Evolutionary conservation across 176 grass and related monocot species (phyloP), one percentile per base, ranked within the genome.

Genomic region (Secale cereale): DNA sequence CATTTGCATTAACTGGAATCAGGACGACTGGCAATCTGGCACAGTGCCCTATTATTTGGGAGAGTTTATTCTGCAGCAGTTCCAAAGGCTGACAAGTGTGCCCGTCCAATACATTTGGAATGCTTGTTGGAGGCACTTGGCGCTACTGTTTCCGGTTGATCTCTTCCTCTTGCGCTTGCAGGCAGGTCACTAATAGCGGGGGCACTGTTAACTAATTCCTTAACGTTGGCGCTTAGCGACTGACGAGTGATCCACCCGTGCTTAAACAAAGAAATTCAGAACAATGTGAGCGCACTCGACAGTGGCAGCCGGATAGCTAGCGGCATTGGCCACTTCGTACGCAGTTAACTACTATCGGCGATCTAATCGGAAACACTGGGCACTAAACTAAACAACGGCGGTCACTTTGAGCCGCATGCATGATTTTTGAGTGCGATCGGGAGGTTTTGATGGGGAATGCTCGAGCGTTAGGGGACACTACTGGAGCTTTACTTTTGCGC

Each of bases 391-490:
- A 76, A 19, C 26, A 48, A 13, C 5, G 19, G 5, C 7, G 7
- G 48, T 46, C 82, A 29, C 46, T 85, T 57, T 80, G 81, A 67
- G 35, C 82, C 48, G 74, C 77, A 29, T 65, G 83, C 35, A 31
- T 75, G 80, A 52, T 27, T 37, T 52, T 33, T 60, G 27, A 6
- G 20, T 65, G n/a, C 20, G 27, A 64, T 78, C 29, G 23, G 74
- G 61, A 81, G 27, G 82, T 31, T 76, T 62, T 86, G 36, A 46
- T 83, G 78, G 70, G n/a, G 60, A 72, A 59, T 90, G 93, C 65
- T 52, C 48, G 48, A 19, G 48, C 48, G 48, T 19, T 52, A 52
- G 48, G 48, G 6, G 16, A 52, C 48, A 52, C 48, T 52, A 5
- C 16, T 1, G 16, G 48, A 7, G 48, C 48, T 19, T 50, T 50